These are phyloP conservation scores for Desmodesmus armatus DNA, from an alignment of 139 green algal genomes.

Conservation along the genomic window DNA sequence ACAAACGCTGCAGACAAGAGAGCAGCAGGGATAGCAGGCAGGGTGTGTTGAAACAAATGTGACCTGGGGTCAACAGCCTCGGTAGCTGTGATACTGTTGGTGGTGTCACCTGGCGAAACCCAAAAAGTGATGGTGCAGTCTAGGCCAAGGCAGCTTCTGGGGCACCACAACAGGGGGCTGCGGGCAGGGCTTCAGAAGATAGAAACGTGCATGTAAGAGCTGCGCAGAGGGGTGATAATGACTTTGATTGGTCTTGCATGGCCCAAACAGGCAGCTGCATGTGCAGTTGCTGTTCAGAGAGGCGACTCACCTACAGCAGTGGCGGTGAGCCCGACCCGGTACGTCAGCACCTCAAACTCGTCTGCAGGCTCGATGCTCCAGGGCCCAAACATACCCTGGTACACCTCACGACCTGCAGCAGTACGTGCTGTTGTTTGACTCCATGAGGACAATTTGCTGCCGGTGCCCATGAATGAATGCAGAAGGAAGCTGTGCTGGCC, in stretches of 20 bases:
- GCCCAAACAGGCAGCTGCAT: not conserved
- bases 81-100: not conserved
- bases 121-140: too few species aligned
- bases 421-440: too few species aligned
- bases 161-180: not conserved
- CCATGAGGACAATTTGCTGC: too few species aligned
- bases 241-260: not conserved
- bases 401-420: conserved; percentile 48
- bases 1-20: not conserved
- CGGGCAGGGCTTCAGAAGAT: not conserved
- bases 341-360: conserved; percentile 66
- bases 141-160: not conserved
- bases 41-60: not conserved
- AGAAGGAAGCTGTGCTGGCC: too few species aligned
- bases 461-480: too few species aligned
- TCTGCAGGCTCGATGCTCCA: conserved; percentile 70
- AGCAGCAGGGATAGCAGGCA: not conserved
- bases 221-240: not conserved
- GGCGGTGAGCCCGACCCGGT: conserved; percentile 66
- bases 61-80: not conserved
- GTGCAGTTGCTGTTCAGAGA: not conserved
- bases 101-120: not conserved
- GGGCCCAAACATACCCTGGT: conserved; percentile 67
- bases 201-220: not conserved
- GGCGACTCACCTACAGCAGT: conserved; percentile 47